Evolutionary conservation across 2,329 filamentous ascomycete genomes (phyloP), one percentile per base, ranked within the genome.

Genomic region (Phyllachora maydis): DNA sequence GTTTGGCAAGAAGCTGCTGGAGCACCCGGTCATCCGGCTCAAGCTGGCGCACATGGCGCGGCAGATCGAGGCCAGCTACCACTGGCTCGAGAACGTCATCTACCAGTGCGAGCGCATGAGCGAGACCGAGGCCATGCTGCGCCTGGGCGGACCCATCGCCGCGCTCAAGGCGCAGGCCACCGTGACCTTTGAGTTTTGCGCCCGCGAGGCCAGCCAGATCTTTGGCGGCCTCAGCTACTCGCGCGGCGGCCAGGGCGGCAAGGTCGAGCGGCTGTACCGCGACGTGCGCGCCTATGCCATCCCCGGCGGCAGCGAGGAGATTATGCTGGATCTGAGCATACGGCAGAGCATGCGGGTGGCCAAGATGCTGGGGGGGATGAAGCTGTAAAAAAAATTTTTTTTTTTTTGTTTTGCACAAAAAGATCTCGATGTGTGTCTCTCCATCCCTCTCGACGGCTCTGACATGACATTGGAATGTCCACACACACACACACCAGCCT

Each of bases 21-120:
- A 93, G 35, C 88, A 98, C 52, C 81, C 85, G 4, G 88, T 95
- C 38, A 95, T 95, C 50, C 81, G 88, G 8, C 70, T 93, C 55
- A 95, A 95, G 59, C 74, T 98, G 20, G 88, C 88, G 2, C 78
- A 95, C 51, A 98, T 98, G 88, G 85, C 82, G 3, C 73, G 88
- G 27, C 88, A 95, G 54, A 91, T 95, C 47, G 88, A 98, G 53
- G 82, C 88, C 13, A 78, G 72, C n/a, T 88, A 88, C 56, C 77
- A 76, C 51, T 98, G 88, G 88, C 66, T 95, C 28, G 88, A 98
- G 60, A 90, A 79, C 46, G 56, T 95, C 31, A 72, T 95, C 47
- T 93, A 69, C 59, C 88, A 98, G 53, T 88, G 79, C 55, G 56
- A 82, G 51, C 70, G 70, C 51, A 95, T 95, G 85, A 69, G 70